phyloP scores from a whole-genome alignment of 805 yeast genomes.

The Candida morakotiae region DNA sequence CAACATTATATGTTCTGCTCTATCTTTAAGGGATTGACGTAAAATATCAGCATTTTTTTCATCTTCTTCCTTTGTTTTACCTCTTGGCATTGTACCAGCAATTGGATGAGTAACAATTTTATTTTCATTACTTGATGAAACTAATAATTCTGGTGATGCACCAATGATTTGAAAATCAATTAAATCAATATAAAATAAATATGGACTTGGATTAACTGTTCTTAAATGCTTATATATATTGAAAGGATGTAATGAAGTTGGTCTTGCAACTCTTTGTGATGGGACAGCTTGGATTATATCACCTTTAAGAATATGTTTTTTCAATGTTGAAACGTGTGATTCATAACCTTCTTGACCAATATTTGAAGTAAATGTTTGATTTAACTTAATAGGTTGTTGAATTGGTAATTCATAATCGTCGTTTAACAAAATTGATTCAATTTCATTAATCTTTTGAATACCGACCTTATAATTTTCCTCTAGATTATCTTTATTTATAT shows the following conservation, averaged over 20 bases:
- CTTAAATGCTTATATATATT: slow-evolving; percentile 92
- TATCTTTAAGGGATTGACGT: slow-evolving; percentile 76
- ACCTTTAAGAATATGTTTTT: slow-evolving; percentile 80
- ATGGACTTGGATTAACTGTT: slow-evolving; percentile 96
- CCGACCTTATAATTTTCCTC: slow-evolving; percentile 8
- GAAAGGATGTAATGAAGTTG: slow-evolving; percentile 93
- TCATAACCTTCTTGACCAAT: slow-evolving; percentile 95
- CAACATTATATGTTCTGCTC: slow-evolving; percentile 98
- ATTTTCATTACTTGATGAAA: slow-evolving; percentile 68
- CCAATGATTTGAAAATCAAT: slow-evolving; percentile 93
- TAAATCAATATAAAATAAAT: slow-evolving; percentile 89
- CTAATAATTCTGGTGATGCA: slow-evolving; percentile 94
- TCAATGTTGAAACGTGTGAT: slow-evolving; percentile 67
- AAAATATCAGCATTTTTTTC: slow-evolving; percentile 74
- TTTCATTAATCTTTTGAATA: slow-evolving; percentile 27
- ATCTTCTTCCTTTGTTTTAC: slow-evolving; percentile 88
- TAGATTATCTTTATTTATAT: slow-evolving; percentile 47
- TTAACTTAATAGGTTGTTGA: slow-evolving; percentile 66
- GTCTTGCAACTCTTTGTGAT: slow-evolving; percentile 93
- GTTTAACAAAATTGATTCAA: slow-evolving; percentile 47
- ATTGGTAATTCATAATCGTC: slow-evolving; percentile 53
- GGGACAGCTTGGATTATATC: slow-evolving; percentile 98
- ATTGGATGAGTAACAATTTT: slow-evolving; percentile 92
- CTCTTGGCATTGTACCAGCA: slow-evolving; percentile 94
- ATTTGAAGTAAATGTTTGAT: slow-evolving; percentile 77